A percentile compares a stretch with the other conserved stretches of the same genome.
These are phyloP conservation scores for Microbotryum lychnidis-dioicae DNA, from an alignment of 1,284 basidiomycete species.

Conservation along the genomic window DNA sequence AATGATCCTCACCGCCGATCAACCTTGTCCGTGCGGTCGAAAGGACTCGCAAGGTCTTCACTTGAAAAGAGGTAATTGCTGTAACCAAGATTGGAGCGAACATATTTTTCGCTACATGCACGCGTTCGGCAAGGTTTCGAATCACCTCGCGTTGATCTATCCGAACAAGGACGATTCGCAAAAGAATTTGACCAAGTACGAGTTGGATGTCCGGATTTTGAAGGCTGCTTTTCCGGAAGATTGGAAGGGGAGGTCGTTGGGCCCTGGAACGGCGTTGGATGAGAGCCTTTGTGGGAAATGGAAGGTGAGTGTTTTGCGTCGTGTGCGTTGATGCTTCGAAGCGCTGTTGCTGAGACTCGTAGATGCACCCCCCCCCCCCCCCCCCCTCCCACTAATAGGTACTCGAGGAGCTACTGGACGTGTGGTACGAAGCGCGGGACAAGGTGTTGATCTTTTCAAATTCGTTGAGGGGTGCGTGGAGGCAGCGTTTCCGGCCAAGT, in stretches of 20 bases:
- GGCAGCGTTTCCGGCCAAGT: too few species aligned
- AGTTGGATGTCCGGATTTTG: constrained; percentile 34
- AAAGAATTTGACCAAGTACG: constrained; percentile 31
- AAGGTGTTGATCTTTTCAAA: constrained; percentile 71
- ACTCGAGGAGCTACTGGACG: constrained; percentile 53
- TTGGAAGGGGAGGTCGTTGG: constrained; percentile 30
- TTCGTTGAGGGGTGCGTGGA: constrained; percentile 13
- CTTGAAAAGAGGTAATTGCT: constrained; percentile 36
- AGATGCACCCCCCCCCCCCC: not conserved
- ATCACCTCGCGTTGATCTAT: constrained; percentile 71
- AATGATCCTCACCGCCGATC: constrained; percentile 57
- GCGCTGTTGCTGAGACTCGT: not conserved
- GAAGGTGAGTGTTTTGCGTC: constrained; percentile 47
- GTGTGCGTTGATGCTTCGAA: too few species aligned
- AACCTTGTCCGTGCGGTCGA: constrained; percentile 63
- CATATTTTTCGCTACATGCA: constrained; percentile 50
- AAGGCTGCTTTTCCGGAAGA: constrained; percentile 37
- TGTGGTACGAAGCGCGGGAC: constrained; percentile 42
- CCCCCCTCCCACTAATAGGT: constrained; percentile 51
- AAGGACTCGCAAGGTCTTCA: constrained; percentile 37
- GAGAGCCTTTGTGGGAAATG: constrained; percentile 69
- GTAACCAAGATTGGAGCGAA: constrained; percentile 30
- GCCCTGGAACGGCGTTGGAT: constrained; percentile 35
- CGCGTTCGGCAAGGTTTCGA: constrained; percentile 71
- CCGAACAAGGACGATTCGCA: constrained; percentile 50